Evolutionary conservation across 1,139 yeast genomes (phyloP).

Genomic region (Pneumocystis wakefieldiae): DNA sequence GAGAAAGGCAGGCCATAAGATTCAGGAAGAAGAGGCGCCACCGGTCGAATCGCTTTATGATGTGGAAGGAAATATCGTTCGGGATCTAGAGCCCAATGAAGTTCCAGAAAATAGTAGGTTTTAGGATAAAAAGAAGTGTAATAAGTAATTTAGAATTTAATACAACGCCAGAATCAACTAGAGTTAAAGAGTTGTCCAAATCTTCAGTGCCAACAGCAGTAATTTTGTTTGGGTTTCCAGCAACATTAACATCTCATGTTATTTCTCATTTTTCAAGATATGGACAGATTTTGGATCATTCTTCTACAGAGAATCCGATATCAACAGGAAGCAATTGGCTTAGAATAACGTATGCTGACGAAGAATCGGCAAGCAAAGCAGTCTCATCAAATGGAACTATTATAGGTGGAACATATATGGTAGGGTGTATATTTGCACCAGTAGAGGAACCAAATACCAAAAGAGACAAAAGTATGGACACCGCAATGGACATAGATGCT

Average conservation of each 20-base stretch:
- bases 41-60: conserved; percentile 13
- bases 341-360: conserved; percentile 64
- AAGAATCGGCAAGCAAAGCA: conserved; percentile 67
- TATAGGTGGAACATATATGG: conserved; percentile 45
- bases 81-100: not conserved
- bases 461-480: not conserved
- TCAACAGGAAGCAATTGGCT: conserved; percentile 46
- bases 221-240: conserved; percentile 79
- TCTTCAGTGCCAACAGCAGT: conserved; percentile 34
- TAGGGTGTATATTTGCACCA: conserved; percentile 45
- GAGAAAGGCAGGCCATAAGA: conserved; percentile 1
- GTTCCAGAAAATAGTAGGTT: not conserved
- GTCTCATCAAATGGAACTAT: conserved; percentile 65
- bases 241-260: conserved; percentile 49
- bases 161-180: not conserved
- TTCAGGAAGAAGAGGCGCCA: conserved; percentile 11
- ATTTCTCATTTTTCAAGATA: conserved; percentile 64
- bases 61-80: conserved; percentile 4
- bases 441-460: not conserved
- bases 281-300: conserved; percentile 68
- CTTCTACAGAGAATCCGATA: conserved; percentile 24
- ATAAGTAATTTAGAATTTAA: not conserved
- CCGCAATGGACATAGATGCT: not conserved
- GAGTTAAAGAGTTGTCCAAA: not conserved
- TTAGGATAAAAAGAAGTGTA: not conserved